Percentiles rank a stretch among this genome's conserved stretches.
phyloP scores from a whole-genome alignment of 495 filamentous ascomycete species.

The Neurospora sp. region DNA sequence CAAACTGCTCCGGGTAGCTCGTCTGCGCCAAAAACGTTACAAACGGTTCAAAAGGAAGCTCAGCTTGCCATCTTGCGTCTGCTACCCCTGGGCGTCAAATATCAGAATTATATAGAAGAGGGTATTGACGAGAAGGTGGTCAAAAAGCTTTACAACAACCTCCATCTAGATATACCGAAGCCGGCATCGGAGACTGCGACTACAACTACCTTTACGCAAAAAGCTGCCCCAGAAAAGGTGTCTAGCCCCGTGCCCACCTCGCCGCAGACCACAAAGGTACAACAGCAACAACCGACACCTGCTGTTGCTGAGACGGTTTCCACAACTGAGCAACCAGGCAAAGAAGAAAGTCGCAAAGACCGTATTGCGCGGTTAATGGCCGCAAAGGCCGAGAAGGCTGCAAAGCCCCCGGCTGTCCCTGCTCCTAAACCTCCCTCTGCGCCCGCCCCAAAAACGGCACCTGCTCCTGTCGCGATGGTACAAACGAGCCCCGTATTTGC shows the following conservation, averaged over 20 bases:
- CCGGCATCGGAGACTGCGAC: not conserved
- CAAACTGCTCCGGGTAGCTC: not conserved
- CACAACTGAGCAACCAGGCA: conserved; percentile 21
- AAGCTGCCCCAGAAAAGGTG: not conserved
- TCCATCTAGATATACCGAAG: conserved; percentile 45
- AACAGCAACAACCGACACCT: conserved; percentile 2
- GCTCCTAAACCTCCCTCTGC: not conserved
- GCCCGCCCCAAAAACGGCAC: not conserved
- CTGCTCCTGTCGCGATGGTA: not conserved
- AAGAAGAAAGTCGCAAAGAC: conserved; percentile 63
- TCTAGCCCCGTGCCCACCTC: not conserved
- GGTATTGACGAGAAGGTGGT: conserved; percentile 57
- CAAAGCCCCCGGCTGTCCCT: not conserved
- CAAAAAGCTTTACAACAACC: conserved; percentile 52
- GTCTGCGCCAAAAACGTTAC: conserved; percentile 19
- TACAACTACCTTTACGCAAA: not conserved
- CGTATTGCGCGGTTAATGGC: conserved; percentile 66
- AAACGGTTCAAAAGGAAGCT: conserved; percentile 54
- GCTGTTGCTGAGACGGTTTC: conserved; percentile 5
- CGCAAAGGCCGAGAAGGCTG: conserved; percentile 34
- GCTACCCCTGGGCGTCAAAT: conserved; percentile 54
- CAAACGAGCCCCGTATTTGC: not conserved
- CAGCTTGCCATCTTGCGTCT: conserved; percentile 58
- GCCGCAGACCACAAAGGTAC: not conserved
- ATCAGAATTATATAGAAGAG: conserved; percentile 58